Base-by-base conservation (phyloP, 495 filamentous ascomycete species). In the Podospora didyma region DNA sequence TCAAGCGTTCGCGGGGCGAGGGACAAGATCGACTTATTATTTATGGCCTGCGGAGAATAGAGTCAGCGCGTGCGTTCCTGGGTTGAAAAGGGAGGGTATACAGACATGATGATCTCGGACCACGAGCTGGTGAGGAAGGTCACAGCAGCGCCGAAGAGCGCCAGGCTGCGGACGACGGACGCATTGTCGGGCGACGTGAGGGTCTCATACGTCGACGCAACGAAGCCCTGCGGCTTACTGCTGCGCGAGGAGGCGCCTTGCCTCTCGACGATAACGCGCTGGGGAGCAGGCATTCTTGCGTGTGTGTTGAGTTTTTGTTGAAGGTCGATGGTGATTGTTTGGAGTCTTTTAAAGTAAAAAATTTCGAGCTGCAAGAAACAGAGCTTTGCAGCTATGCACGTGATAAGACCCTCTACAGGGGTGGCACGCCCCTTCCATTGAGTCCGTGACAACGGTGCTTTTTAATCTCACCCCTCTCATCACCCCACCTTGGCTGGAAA, bases 41-140 rank as follows among this genome's bases (percentile, higher is more conserved):
- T 44, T 49, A 49, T 22, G 16, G 11, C 4, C 47, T 49, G 47
- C 16, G 21, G 12, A 11, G 3, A 1, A 7, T 37, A 14, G 39
- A 14, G 39, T 17, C n/a, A 17, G n/a, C 39, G 14, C 3, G 3
- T 7, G 14, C n/a, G 39, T 14, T 14, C 9, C 34, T 37, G 34
- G 34, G 9, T 1, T 14, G 2, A 9, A 17, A 34, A 31, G 7
- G 35, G 49, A 51, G 49, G 28, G n/a, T 7, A 12, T 11, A 48
- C 61, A 14, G 7, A 68, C 67, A 61, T 57, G 34, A 69, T 58
- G 19, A 68, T 41, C 24, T 90, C 87, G 73, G 80, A 80, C 78
- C 85, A 87, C 64, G 81, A 84, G 77, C 81, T 88, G 66, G 85
- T 79, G 62, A 91, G 78, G 78, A 91, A 87, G 22, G 86, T 81